Conservation (phyloP, 2,329 filamentous ascomycete species). For the Macrophomina pseudophaseolina region DNA sequence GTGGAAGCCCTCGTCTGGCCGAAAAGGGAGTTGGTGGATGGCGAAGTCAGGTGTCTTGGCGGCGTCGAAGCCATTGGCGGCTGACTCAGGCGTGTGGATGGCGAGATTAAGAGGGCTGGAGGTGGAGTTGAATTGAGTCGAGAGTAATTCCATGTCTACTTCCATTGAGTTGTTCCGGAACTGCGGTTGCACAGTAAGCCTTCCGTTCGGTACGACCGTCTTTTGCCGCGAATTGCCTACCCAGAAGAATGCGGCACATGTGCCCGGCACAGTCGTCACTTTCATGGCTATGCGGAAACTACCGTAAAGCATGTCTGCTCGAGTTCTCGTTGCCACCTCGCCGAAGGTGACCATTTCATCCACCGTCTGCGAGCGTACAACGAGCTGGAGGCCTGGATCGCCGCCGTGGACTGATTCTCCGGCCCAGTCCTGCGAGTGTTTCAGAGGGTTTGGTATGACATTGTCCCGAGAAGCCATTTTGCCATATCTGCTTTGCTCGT, state of each 20-base stretch:
- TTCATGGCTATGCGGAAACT: too few species aligned
- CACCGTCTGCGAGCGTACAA: too few species aligned
- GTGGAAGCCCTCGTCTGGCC: slow-evolving; percentile 69
- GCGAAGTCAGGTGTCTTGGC: slow-evolving; percentile 63
- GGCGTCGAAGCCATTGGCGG: slow-evolving; percentile 66
- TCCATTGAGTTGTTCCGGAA: slow-evolving; percentile 80
- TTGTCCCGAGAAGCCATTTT: too few species aligned
- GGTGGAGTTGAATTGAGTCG: slow-evolving; percentile 64
- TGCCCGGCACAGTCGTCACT: too few species aligned
- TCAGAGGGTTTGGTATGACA: too few species aligned
- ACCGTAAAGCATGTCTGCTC: too few species aligned
- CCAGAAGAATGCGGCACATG: slow-evolving; percentile 67
- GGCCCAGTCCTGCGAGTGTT: too few species aligned
- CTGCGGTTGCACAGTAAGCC: slow-evolving; percentile 46
- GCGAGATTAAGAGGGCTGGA: slow-evolving; percentile 73
- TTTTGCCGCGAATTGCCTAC: slow-evolving; percentile 45
- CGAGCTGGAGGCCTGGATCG: too few species aligned
- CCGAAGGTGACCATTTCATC: too few species aligned
- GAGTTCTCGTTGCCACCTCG: too few species aligned
- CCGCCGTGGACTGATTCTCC: too few species aligned
- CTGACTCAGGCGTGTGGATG: slow-evolving; percentile 68
- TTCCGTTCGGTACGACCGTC: slow-evolving; percentile 19
- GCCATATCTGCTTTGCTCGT: too few species aligned
- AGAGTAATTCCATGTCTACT: slow-evolving; percentile 82
- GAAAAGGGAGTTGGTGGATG: slow-evolving; percentile 65